Evolutionary conservation across 768 basidiomycete genomes (phyloP).

Genomic region (Collybia mongolica): DNA sequence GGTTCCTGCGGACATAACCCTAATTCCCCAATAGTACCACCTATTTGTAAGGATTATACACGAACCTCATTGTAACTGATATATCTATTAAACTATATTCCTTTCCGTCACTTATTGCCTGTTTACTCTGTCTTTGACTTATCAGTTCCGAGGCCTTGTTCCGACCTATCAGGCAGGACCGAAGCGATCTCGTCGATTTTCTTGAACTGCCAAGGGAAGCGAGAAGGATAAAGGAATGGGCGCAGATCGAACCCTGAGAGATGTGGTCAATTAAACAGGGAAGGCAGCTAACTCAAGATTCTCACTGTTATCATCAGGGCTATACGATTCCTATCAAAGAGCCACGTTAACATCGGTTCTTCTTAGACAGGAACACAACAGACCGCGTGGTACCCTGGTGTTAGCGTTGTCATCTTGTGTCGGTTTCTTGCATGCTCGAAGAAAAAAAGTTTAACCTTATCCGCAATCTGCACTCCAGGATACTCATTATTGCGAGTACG

Average conservation of each 20-base stretch:
- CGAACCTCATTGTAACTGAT: constrained; percentile 14
- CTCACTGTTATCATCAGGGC: constrained; percentile 92
- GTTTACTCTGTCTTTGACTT: constrained; percentile 48
- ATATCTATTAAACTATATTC: constrained; percentile 14
- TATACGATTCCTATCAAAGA: constrained; percentile 78
- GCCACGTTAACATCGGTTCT: neutral
- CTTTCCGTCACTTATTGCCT: constrained; percentile 2
- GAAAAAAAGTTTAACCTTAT: constrained; percentile 97
- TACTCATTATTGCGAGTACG: neutral
- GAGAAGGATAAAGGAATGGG: constrained; percentile 93
- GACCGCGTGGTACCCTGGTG: constrained; percentile 92
- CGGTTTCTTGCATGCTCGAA: constrained; percentile 95
- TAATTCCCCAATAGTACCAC: constrained; percentile 1
- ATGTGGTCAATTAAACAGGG: constrained; percentile 13
- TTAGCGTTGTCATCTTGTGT: constrained; percentile 98
- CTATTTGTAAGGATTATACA: constrained; percentile 15
- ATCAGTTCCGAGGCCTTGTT: constrained; percentile 26
- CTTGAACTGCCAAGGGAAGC: constrained; percentile 96
- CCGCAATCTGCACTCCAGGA: constrained; percentile 68
- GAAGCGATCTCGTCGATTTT: constrained; percentile 91
- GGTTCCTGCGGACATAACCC: constrained; percentile 60
- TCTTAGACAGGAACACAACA: constrained; percentile 26
- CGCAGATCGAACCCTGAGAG: constrained; percentile 85
- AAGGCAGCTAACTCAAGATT: neutral
- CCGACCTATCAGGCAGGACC: constrained; percentile 68